Conservation (phyloP, 148 eudicot genomes). For the Agrostemma githago region DNA sequence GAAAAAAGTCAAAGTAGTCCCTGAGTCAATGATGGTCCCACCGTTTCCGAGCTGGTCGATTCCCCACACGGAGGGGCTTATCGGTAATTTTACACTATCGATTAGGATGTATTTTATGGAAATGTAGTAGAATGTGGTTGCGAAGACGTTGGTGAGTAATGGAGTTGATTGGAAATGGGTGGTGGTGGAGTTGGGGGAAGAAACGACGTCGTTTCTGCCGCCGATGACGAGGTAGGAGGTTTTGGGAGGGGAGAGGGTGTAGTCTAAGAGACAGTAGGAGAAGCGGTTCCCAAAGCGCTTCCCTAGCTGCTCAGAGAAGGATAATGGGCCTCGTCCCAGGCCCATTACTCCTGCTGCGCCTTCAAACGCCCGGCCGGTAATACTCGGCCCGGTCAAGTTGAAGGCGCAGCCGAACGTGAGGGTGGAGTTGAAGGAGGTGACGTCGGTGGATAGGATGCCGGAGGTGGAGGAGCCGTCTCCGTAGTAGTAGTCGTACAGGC, state of each 20-base stretch:
- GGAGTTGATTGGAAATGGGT: not conserved
- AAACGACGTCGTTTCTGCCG: not conserved
- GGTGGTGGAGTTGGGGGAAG: not conserved
- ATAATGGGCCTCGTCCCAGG: not conserved
- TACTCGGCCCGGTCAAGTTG: not conserved
- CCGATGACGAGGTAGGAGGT: not conserved
- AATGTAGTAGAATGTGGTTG: not conserved
- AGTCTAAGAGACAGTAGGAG: not conserved
- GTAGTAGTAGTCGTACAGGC: not conserved
- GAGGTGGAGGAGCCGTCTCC: not conserved
- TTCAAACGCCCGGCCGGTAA: not conserved
- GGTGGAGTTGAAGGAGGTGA: not conserved
- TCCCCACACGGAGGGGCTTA: not conserved
- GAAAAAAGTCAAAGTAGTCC: not conserved
- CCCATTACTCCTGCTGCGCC: not conserved
- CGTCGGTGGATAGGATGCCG: not conserved
- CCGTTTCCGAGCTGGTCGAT: not conserved
- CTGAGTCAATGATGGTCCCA: not conserved
- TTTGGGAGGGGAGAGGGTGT: not conserved
- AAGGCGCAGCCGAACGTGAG: not conserved
- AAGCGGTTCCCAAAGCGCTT: not conserved
- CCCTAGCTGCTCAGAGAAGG: not conserved
- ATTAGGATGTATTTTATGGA: not conserved
- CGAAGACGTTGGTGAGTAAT: not conserved
- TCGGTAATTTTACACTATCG: not conserved